These are phyloP conservation scores for Neurospora sp. DNA, from an alignment of 495 filamentous ascomycete genomes.

Conservation along the genomic window DNA sequence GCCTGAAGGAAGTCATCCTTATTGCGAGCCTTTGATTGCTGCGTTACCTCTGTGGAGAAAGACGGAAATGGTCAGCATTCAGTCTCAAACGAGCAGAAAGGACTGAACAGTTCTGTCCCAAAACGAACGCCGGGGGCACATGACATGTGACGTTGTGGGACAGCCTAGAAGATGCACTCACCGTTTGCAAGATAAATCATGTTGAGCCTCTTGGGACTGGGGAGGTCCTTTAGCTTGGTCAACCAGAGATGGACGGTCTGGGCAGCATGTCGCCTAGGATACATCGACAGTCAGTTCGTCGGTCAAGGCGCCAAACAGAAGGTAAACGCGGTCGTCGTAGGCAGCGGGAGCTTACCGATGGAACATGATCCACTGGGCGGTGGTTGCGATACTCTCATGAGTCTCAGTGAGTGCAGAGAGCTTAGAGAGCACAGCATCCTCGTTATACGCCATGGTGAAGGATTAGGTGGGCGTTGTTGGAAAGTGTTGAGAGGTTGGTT, in stretches of 20 bases:
- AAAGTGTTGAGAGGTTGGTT: neutral
- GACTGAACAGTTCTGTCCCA: slow-evolving; percentile 2
- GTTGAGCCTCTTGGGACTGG: slow-evolving; percentile 73
- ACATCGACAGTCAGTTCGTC: slow-evolving; percentile 8
- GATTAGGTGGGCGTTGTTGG: neutral
- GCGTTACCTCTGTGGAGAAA: slow-evolving; percentile 64
- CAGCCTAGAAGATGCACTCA: slow-evolving; percentile 27
- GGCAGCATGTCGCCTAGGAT: slow-evolving; percentile 71
- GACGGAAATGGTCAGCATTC: slow-evolving; percentile 13
- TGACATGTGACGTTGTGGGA: neutral
- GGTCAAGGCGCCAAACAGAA: slow-evolving; percentile 7
- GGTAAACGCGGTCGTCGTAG: neutral
- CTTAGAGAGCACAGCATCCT: slow-evolving; percentile 88
- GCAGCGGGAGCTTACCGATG: slow-evolving; percentile 61
- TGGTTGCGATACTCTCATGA: slow-evolving; percentile 89
- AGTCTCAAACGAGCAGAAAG: neutral
- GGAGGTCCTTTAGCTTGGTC: slow-evolving; percentile 74
- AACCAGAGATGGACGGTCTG: slow-evolving; percentile 84
- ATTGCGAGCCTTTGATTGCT: slow-evolving; percentile 82
- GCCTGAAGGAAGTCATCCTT: slow-evolving; percentile 89
- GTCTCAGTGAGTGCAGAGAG: slow-evolving; percentile 91
- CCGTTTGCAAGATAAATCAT: slow-evolving; percentile 94
- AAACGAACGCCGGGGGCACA: slow-evolving; percentile 2
- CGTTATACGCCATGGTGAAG: slow-evolving; percentile 73
- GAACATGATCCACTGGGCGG: slow-evolving; percentile 99